Evolutionary conservation across 441 rosid species (phyloP), one percentile per base, ranked within the genome.

Genomic region (Macaranga tanarius): DNA sequence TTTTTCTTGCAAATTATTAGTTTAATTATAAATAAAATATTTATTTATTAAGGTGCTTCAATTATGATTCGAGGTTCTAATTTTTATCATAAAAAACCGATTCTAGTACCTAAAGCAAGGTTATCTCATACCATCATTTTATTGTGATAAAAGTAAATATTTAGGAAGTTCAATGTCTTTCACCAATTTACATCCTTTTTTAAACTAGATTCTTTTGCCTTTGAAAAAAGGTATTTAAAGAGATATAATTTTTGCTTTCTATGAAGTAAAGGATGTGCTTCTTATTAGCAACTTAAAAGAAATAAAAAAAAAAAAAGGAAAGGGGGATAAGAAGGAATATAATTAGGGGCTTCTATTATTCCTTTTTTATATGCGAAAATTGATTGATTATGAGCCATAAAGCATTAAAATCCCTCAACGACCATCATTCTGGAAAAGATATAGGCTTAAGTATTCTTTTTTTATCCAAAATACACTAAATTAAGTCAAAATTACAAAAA

Each of bases 321-420:
- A 4, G n/a, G 20, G 17, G 61, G 74, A 62, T 62, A 71, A 59
- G 51, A 40, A 61, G 65, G 74, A 62, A 71, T 51, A 20, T 16
- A 20, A 22, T 47, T 20, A 34, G 42, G 38, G 26, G 52, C n/a
- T 57, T 15, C 7, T 19, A 0, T 54, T 19, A 6, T 22, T 10
- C 28, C 25, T 42, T 13, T 42, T 5, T 23, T 13, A 45, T 70
- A 2, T 26, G 19, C 16, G 11, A 26, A 34, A 2, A 0, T 45
- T 48, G 40, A 47, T 70, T 44, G 25, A 60, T 44, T 13, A 69
- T 6, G 47, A 47, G 9, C 6, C 25, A 66, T 17, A 66, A 48
- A 28, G 57, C 23, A 40, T 34, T 6, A 62, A 38, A 20, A 6
- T 31, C 19, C 47, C 47, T 62, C 34, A 40, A 38, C 34, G 47